Conservation (phyloP, 2,329 filamentous ascomycete genomes). For the Fusarium floridanum region DNA sequence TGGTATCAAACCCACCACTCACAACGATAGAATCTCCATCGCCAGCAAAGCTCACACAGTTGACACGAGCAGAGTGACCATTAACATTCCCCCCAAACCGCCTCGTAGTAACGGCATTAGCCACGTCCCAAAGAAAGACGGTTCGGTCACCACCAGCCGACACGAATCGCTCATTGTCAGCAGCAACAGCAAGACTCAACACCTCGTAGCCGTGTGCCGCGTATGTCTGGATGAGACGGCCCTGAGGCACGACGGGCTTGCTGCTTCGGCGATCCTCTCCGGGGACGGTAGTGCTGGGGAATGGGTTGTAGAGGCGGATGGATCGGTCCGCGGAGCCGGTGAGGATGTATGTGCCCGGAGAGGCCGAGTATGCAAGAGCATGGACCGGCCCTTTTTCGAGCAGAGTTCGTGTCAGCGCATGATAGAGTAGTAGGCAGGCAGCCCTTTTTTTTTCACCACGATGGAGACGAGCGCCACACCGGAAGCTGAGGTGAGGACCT, state of each 20-base stretch:
- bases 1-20: conserved; percentile 80
- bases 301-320: conserved; percentile 88
- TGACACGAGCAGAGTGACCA: conserved; percentile 80
- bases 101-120: conserved; percentile 80
- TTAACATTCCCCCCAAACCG: conserved; percentile 74
- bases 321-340: conserved; percentile 88
- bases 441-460: not conserved
- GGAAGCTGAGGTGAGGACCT: conserved; percentile 21
- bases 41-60: conserved; percentile 83
- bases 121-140: conserved; percentile 96
- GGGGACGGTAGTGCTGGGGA: conserved; percentile 59
- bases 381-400: conserved; percentile 73
- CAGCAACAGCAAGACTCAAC: conserved; percentile 79
- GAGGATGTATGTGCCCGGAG: conserved; percentile 81
- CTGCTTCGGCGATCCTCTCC: conserved; percentile 47
- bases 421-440: conserved; percentile 16
- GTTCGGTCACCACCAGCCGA: conserved; percentile 90
- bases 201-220: conserved; percentile 92
- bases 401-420: conserved; percentile 29
- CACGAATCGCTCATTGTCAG: conserved; percentile 86
- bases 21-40: conserved; percentile 80
- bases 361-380: conserved; percentile 78
- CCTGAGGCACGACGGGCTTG: conserved; percentile 55
- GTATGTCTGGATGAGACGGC: conserved; percentile 86
- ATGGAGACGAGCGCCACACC: conserved; percentile 28